phyloP scores from a whole-genome alignment of 257 asterid species.

The Solanum chmielewskii region DNA sequence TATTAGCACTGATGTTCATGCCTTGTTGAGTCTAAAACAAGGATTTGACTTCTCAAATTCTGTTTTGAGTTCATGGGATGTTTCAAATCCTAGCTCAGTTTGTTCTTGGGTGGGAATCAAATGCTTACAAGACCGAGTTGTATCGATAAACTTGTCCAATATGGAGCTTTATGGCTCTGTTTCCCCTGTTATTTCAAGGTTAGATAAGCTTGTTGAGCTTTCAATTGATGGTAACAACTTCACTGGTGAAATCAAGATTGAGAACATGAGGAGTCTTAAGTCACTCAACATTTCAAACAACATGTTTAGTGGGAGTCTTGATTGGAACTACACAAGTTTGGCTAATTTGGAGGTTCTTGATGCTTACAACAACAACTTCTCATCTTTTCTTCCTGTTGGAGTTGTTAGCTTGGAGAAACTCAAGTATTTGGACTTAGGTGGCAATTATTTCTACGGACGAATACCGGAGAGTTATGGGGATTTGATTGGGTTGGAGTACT shows the following conservation, averaged over 20 bases:
- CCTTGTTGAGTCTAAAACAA: constrained; percentile 40
- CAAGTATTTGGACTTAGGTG: constrained; percentile 74
- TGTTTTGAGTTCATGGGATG: constrained; percentile 42
- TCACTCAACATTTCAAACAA: constrained; percentile 72
- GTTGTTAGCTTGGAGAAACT: constrained; percentile 40
- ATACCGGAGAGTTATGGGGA: constrained; percentile 57
- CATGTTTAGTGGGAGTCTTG: constrained; percentile 46
- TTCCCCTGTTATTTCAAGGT: constrained; percentile 50
- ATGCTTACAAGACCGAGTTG: constrained; percentile 49
- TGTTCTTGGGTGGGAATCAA: constrained; percentile 74
- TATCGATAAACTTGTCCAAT: constrained; percentile 51
- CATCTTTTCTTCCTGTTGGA: constrained; percentile 62
- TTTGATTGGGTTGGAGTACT: constrained; percentile 48
- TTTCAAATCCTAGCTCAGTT: constrained; percentile 41
- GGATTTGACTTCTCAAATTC: constrained; percentile 31
- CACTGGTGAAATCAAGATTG: constrained; percentile 75
- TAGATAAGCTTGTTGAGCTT: constrained; percentile 53
- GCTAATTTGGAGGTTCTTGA: constrained; percentile 53
- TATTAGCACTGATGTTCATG: constrained; percentile 47
- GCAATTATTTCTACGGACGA: constrained; percentile 59
- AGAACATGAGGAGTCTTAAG: constrained; percentile 42
- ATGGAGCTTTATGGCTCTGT: constrained; percentile 70
- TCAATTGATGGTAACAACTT: constrained; percentile 84
- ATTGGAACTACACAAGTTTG: constrained; percentile 71
- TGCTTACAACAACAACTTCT: constrained; percentile 73